These are phyloP conservation scores for Hypoxylon sp. DNA, from an alignment of 2,329 filamentous ascomycete genomes.

Conservation along the genomic window DNA sequence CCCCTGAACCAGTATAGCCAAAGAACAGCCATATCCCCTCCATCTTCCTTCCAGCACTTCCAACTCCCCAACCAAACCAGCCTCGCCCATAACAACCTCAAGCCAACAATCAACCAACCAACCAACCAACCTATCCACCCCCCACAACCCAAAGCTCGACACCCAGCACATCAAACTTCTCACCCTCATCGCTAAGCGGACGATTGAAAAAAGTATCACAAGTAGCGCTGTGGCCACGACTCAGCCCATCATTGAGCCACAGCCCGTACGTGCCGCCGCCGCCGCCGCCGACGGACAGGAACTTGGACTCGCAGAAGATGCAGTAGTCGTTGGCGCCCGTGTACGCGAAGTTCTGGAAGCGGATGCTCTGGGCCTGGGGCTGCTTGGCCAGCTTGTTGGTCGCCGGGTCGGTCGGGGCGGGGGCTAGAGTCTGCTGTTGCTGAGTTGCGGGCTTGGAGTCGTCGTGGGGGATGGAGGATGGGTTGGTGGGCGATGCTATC, in stretches of 20 bases:
- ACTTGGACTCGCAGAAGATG: constrained; percentile 88
- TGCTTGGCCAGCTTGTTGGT: constrained; percentile 39
- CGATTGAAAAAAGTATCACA: constrained; percentile 97
- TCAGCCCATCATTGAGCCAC: constrained; percentile 88
- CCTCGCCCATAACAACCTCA: background rate
- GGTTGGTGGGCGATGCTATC: constrained; percentile 44
- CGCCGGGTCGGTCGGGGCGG: constrained; percentile 41
- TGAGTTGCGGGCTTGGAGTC: constrained; percentile 28
- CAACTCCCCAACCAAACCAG: background rate
- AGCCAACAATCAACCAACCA: background rate
- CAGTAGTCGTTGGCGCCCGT: constrained; percentile 96
- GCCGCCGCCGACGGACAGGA: constrained; percentile 76
- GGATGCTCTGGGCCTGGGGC: constrained; percentile 73
- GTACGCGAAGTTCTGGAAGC: constrained; percentile 98
- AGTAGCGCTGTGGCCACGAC: constrained; percentile 81
- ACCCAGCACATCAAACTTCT: constrained; percentile 89
- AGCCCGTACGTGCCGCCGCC: constrained; percentile 90
- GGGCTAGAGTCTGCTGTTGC: constrained; percentile 44
- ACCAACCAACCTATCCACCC: constrained; percentile 37
- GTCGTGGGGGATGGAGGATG: constrained; percentile 30
- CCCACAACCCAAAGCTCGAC: constrained; percentile 96
- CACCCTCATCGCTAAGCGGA: constrained; percentile 88
- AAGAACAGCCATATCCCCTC: too few species aligned
- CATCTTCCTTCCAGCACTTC: too few species aligned
- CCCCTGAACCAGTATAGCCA: too few species aligned